Base-by-base conservation (phyloP, 2,329 filamentous ascomycete species). In the Xylariaceae sp. region DNA sequence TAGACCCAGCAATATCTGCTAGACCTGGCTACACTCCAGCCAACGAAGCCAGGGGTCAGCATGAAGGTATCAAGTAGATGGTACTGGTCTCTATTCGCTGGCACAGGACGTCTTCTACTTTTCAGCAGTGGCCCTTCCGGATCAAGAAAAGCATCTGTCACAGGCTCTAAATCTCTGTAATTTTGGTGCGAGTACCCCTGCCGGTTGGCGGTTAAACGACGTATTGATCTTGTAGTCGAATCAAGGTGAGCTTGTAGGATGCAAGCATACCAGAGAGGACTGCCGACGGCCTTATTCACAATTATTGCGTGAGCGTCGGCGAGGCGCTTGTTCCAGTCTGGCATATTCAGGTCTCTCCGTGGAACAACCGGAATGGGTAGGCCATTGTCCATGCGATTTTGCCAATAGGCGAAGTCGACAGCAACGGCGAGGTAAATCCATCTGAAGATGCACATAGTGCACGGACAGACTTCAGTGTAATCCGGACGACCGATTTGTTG, bases 351-450 rank as follows among this genome's bases (percentile, higher is more conserved):
- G 23, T 4, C 72, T 0, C 82, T 82, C 1, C 81, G 74, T 0
- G 76, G 72, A 34, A 85, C 77, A 42, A 78, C 77, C 0, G 80
- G 80, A 1, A 86, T 78, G 0, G 82, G 81, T 13, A 78, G 74
- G 1, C 80, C 77, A 0, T 67, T 64, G 58, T 85, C 78, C 6
- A 85, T 75, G 49, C 80, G 67, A 1, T 65, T 50, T 65, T 85
- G 83, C 79, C 82, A 86, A 65, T 81, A 74, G 0, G 80, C 77
- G 64, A 85, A 81, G 65, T 86, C 83, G 9, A 85, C 75, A 10
- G 78, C 71, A 0, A 84, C 65, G 59, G 77, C 77, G 4, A 86
- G 75, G 11, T 80, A 77, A 63, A 82, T 82, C 83, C 83, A 86
- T 2, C 79, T 75, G 44, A 83, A 66, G 49, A 82, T 71, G 66